Base-by-base conservation (phyloP, 1,284 basidiomycete species). In the Ceratobasidium sp. region DNA sequence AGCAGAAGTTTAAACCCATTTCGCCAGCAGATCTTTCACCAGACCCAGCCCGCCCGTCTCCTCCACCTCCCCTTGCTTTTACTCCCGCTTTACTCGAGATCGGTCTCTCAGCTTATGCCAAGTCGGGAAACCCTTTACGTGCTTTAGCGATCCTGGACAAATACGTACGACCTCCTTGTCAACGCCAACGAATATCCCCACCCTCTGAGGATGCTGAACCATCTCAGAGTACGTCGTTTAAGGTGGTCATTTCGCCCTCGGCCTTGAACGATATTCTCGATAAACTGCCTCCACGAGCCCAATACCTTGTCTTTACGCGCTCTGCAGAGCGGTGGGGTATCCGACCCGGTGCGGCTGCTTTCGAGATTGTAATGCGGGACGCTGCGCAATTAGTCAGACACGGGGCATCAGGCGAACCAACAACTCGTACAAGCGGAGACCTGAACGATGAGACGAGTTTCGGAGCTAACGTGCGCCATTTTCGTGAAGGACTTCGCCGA, bases 321-420 rank as follows among this genome's bases (percentile, higher is more conserved):
- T 24, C 67, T 33, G 9, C 41, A 15, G 17, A 27, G 33, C 44
- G 45, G 22, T 72, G 67, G 67, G 45, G 54, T 15, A 60, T 72
- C n/a, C 44, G 50, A 22, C 67, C 56, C 15, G 56, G 60, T n/a
- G 50, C 54, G 19, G 22, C 36, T 0, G 44, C 67, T 50, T 56
- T 72, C 1, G 67, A 72, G 22, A 51, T 45, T 33, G 67, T 72
- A 2, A 72, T 72, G 67, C 44, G 48, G 2, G 51, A 56, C 11
- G 67, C 67, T 6, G 31, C 47, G 11, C 22, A 14, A 24, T 17
- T 19, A 3, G 59, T 45, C 44, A 48, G n/a, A 19, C 8, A 14
- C 24, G 2, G 11, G 5, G 4, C 24, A 50, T 44, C 36, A 41
- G 11, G 36, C 36, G 31, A n/a, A n/a, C n/a, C 24, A 15, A 47